Conservation (phyloP, 225 moss, liverwort and hornwort species). For the Asterella californica region DNA sequence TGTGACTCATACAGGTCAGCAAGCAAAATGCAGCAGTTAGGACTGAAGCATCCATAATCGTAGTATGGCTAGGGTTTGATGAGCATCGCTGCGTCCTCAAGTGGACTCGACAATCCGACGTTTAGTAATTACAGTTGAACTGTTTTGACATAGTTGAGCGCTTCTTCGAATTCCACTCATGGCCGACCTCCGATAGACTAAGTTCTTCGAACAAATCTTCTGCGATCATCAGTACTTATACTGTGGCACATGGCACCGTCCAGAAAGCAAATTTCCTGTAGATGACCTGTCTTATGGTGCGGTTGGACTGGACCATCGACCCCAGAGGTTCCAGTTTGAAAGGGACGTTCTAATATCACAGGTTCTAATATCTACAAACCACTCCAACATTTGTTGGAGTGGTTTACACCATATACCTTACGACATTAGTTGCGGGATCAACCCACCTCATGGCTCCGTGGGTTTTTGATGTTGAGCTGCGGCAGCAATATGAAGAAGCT, state of each 20-base stretch:
- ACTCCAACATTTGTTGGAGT: neutral
- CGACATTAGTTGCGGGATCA: neutral
- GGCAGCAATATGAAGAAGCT: neutral
- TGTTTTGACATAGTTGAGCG: no score
- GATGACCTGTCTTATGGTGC: neutral
- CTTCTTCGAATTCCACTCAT: no score
- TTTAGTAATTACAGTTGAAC: no score
- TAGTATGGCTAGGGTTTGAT: neutral
- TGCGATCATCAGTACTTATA: no score
- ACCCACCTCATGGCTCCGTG: neutral
- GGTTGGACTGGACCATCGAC: neutral
- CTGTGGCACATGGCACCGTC: no score
- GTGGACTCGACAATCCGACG: neutral
- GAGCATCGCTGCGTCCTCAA: neutral
- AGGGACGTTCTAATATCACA: neutral
- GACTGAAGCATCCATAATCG: neutral
- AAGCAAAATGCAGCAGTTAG: neutral
- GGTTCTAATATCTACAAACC: no score
- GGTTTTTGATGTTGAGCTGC: constrained; percentile 2
- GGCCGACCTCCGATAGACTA: no score
- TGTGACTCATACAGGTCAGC: neutral
- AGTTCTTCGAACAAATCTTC: no score
- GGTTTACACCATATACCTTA: neutral
- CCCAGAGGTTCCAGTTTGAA: neutral
- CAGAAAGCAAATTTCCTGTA: neutral